Base-by-base conservation (phyloP, 2,329 filamentous ascomycete genomes). In the Mariannaea elegans region DNA sequence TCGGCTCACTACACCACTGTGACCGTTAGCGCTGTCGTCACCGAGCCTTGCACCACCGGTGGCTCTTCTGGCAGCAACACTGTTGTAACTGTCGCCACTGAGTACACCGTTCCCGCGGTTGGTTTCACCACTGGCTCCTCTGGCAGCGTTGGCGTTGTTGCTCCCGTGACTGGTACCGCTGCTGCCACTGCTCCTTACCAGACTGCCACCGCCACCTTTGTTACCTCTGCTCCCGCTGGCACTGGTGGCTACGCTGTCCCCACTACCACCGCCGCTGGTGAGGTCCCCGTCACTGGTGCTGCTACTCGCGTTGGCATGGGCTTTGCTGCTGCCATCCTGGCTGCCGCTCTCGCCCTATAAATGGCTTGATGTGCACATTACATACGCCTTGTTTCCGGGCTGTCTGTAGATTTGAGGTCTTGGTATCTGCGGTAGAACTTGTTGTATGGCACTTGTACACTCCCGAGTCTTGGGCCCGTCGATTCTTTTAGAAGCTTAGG, bases 101-200 rank as follows among this genome's bases (percentile, higher is more conserved):
- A 79, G 69, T 66, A 87, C 59, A 80, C 81, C 46, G 80, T 87
- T 23, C 85, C 85, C 41, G 74, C 83, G 75, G 80, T 87, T 62
- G 79, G 72, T 70, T 81, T 87, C 77, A 76, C 77, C 62, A 78
- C 79, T 34, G 67, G 66, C 54, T 59, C 63, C 52, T 61, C 61
- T 60, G 64, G 64, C 19, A 61, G 68, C 54, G 41, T 59, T 31
- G 58, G 47, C 16, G 63, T 62, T 45, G 38, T 67, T 16, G 62
- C 73, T 63, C 75, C 74, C 44, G 69, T 69, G 47, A 78, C 82
- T 46, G 76, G 67, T 34, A 70, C 81, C 36, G 74, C 80, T 24
- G 78, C 76, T n/a, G 75, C 71, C 31, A 65, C 58, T 34, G 62
- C 72, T n/a, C 65, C 68, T 42, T 67, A 61, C 44, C 60, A 66